These are phyloP conservation scores for Huntiella omanensis DNA, from an alignment of 2,329 filamentous ascomycete species.

Conservation along the genomic window DNA sequence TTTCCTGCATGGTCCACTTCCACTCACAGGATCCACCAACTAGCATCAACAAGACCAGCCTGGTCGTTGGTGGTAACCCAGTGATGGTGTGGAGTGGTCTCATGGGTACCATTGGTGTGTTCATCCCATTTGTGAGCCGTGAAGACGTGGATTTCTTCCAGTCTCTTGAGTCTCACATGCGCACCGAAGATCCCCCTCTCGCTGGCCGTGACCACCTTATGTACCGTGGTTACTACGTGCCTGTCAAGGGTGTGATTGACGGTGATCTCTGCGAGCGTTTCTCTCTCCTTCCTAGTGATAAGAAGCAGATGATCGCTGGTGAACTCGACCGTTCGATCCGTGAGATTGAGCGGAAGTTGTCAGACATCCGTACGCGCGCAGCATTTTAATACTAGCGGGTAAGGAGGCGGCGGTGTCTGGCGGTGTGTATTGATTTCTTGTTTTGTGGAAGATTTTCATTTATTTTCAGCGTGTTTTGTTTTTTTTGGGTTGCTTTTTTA, in stretches of 20 bases:
- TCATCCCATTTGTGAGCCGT: constrained; percentile 78
- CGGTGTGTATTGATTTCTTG: not conserved
- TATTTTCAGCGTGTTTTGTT: constrained; percentile 1
- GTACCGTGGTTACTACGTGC: constrained; percentile 88
- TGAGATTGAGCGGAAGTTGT: constrained; percentile 93
- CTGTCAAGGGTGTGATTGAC: constrained; percentile 91
- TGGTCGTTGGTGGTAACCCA: constrained; percentile 82
- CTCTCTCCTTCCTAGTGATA: constrained; percentile 63
- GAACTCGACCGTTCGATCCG: constrained; percentile 79
- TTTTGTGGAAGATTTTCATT: constrained; percentile 14
- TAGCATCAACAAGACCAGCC: constrained; percentile 69
- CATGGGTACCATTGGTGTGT: constrained; percentile 81
- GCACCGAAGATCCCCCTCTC: constrained; percentile 69
- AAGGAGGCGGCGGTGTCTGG: not conserved
- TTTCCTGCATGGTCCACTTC: constrained; percentile 73
- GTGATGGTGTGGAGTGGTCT: constrained; percentile 85
- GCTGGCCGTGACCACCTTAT: constrained; percentile 89
- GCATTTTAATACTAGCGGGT: constrained; percentile 28
- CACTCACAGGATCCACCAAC: constrained; percentile 86
- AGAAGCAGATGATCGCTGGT: constrained; percentile 86
- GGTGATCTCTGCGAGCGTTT: constrained; percentile 92
- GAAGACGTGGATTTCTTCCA: constrained; percentile 98
- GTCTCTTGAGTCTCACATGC: constrained; percentile 71
- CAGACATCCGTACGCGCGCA: constrained; percentile 41
- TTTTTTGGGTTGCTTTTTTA: constrained; percentile 4